phyloP scores from a whole-genome alignment of 176 grass and related monocot species.

The Oropetium thomaeum region DNA sequence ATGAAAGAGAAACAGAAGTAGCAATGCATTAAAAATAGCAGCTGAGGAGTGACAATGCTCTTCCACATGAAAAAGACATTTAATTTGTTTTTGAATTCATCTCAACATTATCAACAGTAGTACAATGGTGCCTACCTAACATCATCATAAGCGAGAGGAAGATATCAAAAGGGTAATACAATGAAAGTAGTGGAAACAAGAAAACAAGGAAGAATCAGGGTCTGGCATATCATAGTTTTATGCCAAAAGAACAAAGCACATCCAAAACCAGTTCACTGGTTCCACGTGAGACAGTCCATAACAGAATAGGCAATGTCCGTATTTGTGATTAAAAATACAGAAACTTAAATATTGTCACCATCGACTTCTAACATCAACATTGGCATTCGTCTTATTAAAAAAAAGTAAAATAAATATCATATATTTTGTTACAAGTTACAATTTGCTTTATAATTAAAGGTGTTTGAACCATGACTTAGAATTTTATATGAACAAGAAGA shows the following conservation, averaged over 20 bases:
- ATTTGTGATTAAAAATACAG: neutral
- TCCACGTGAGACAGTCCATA: constrained; percentile 16
- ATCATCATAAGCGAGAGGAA: constrained; percentile 38
- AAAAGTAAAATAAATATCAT: too few species aligned
- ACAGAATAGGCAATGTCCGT: neutral
- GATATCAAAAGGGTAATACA: constrained; percentile 22
- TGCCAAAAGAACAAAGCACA: constrained; percentile 17
- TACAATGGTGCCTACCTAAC: constrained; percentile 31
- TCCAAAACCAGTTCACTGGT: constrained; percentile 8
- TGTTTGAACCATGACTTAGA: too few species aligned
- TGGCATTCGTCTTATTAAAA: too few species aligned
- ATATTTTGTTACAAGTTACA: too few species aligned
- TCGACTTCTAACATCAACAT: too few species aligned
- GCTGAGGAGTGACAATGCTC: constrained; percentile 18
- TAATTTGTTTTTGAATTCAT: constrained; percentile 31
- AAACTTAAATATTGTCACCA: too few species aligned
- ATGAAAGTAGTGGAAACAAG: constrained; percentile 13
- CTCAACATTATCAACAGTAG: constrained; percentile 20
- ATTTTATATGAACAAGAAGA: too few species aligned
- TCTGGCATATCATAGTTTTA: neutral
- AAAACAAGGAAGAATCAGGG: constrained; percentile 8
- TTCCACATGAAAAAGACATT: constrained; percentile 34
- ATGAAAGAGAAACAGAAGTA: constrained; percentile 18
- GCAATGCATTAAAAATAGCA: constrained; percentile 28
- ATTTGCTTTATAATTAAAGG: too few species aligned